Evolutionary conservation across 1,139 yeast species (phyloP), one percentile per base, ranked within the genome.

Genomic region (Kodamaea alishanica): DNA sequence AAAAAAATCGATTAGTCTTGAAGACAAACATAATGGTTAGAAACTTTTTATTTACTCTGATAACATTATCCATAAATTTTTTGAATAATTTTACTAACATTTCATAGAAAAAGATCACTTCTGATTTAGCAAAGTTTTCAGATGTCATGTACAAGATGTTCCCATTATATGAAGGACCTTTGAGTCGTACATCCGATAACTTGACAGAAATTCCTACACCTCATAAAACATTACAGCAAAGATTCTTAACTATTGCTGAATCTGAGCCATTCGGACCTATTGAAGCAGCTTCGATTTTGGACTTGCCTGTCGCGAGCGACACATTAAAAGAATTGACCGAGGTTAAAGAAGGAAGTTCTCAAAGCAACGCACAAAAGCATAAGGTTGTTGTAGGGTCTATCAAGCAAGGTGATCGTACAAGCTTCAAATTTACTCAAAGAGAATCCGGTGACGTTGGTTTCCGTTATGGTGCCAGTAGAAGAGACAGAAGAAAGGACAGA

Each of bases 191-290:
- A 35, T 73, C 79, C 7, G 94, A 85, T 56, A 84, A 84, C 55
- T 68, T 84, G 58, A 84, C 96, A n/a, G 97, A 92, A 71, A 87
- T 90, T 69, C 96, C 97, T 26, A 81, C 87, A 41, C 96, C 97
- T 22, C 77, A 79, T 49, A 87, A 84, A 63, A 86, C 96, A 2
- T 72, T 84, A 48, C 81, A 81, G 47, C 90, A 94, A 51, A 75
- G 95, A 49, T 90, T 89, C 68, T 66, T 88, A 58, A 84, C 95
- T 20, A 83, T 92, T 58, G 92, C 96, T 9, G 97, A 92, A 65
- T 81, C 90, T 15, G 95, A 89, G 64, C 96, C 96, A n/a, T 90
- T 90, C 61, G 97, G 97, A 5, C 96, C 97, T 6, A 76, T 89
- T 6, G 97, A 92, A 57, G 97, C 98, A n/a, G 96, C 98, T 37